Percentiles rank a stretch among this genome's conserved stretches.
These are phyloP conservation scores for Coemansia asiatica DNA, from an alignment of 192 early-diverging fungal species.

Conservation along the genomic window DNA sequence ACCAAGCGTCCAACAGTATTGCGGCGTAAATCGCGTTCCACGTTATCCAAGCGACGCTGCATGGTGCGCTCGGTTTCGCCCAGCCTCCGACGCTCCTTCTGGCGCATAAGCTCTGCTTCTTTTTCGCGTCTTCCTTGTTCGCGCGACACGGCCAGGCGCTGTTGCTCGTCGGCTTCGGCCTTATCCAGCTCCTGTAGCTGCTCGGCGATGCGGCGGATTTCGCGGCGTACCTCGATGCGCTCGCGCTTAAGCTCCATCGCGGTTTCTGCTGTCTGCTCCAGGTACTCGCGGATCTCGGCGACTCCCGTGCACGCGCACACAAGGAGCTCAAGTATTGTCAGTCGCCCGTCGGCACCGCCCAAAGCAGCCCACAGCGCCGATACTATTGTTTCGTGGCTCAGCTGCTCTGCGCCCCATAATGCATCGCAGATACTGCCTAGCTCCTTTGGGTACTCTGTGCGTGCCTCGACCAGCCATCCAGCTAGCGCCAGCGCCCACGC, in stretches of 20 bases:
- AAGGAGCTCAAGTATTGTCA: constrained; percentile 67
- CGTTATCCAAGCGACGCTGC: constrained; percentile 50
- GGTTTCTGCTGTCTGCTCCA: constrained; percentile 73
- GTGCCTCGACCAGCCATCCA: constrained; percentile 47
- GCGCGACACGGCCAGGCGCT: constrained; percentile 11
- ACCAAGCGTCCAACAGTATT: constrained; percentile 65
- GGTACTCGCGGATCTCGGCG: constrained; percentile 61
- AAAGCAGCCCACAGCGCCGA: constrained; percentile 21
- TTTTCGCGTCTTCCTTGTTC: constrained; percentile 36
- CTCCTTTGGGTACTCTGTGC: constrained; percentile 28
- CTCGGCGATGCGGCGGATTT: constrained; percentile 59
- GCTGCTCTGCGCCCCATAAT: constrained; percentile 17
- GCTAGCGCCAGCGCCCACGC: constrained; percentile 33
- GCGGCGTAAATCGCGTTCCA: constrained; percentile 71
- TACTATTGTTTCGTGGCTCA: constrained; percentile 13
- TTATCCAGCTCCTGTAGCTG: constrained; percentile 51
- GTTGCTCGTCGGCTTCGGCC: constrained; percentile 14
- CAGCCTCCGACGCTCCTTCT: constrained; percentile 48
- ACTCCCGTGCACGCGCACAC: constrained; percentile 61
- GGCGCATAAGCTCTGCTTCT: constrained; percentile 41
- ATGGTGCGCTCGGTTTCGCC: constrained; percentile 46
- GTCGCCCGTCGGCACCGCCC: constrained; percentile 53
- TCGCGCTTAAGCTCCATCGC: constrained; percentile 72
- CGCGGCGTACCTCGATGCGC: constrained; percentile 68
- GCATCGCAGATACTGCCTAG: constrained; percentile 40